Base-by-base conservation (phyloP, 129 eudicot genomes). In the Pseudognaphalium luteoalbum region DNA sequence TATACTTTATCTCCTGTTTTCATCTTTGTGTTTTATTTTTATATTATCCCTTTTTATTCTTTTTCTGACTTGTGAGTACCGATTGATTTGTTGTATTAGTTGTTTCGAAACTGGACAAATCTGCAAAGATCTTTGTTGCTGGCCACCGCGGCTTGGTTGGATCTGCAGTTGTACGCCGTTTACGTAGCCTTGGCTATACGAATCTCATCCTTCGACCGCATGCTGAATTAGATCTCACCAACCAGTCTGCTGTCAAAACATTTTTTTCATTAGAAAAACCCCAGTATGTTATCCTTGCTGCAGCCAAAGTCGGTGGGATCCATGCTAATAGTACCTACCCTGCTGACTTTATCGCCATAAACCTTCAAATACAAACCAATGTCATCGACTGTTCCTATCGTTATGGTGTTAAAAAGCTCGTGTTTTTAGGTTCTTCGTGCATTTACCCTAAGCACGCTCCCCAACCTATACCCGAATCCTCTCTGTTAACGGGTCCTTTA, bases 291-390 rank as follows among this genome's bases (percentile, higher is more conserved):
- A 89, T 95, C 86, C 90, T 95, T 76, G 97, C 99, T 47, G 99
- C 99, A 37, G 99, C 99, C 41, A 95, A 95, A 71, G 99, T 95
- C 1, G 99, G 99, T n/a, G 99, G 99, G 22, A 95, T 95, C 75
- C 97, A 95, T 59, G 99, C 99, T 15, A 95, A 95, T 80, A 86
- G 79, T 81, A 89, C 99, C 19, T 95, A 89, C 65, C 99, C 99
- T 0, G 99, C 99, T 28, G 99, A 95, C 33, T 95, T 95, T 75
- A 91, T 95, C 83, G 68, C 94, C 61, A 71, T 89, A 59, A 95
- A 95, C 68, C 90, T 95, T 71, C 97, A 91, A 57, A 95, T 91
- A 76, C 97, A 95, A 66, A 95, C 99, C 75, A 95, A 95, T 35
- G 96, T 95, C 57, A 91, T 95, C 11, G 75, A 82, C 68, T 95